Conservation (phyloP, 2,329 filamentous ascomycete genomes). For the Thelonectria discophora region DNA sequence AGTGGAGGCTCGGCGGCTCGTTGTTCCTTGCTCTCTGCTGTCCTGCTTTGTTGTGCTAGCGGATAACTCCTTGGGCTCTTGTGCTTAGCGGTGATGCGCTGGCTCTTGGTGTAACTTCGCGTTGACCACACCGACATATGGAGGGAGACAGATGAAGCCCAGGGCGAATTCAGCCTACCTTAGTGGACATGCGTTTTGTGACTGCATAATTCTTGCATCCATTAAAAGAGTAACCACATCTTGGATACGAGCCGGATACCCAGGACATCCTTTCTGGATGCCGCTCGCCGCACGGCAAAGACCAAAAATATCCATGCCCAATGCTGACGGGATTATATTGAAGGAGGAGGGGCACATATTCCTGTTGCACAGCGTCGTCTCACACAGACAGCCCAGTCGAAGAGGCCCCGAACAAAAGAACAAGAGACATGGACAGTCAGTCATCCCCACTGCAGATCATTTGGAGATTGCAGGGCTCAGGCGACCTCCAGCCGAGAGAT, state of each 20-base stretch:
- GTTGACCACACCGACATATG: constrained; percentile 9
- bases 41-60: background rate
- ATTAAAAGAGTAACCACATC: background rate
- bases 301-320: background rate
- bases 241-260: background rate
- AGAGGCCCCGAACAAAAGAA: background rate
- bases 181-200: background rate
- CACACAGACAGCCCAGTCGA: constrained; percentile 12
- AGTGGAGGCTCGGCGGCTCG: background rate
- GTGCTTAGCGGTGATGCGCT: constrained; percentile 11
- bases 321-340: constrained; percentile 10
- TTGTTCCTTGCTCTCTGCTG: background rate
- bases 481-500: constrained; percentile 16
- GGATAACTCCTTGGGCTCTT: constrained; percentile 6
- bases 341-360: constrained; percentile 8
- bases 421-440: constrained; percentile 12
- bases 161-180: background rate
- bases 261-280: background rate
- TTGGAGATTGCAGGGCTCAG: constrained; percentile 38
- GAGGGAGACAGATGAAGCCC: background rate
- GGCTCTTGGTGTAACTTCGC: constrained; percentile 13
- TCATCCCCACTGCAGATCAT: constrained; percentile 28
- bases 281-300: background rate
- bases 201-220: background rate
- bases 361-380: constrained; percentile 26